Evolutionary conservation across 75 land plant species (phyloP), one percentile per base, ranked within the genome.

Genomic region (Cryptomeria japonica): DNA sequence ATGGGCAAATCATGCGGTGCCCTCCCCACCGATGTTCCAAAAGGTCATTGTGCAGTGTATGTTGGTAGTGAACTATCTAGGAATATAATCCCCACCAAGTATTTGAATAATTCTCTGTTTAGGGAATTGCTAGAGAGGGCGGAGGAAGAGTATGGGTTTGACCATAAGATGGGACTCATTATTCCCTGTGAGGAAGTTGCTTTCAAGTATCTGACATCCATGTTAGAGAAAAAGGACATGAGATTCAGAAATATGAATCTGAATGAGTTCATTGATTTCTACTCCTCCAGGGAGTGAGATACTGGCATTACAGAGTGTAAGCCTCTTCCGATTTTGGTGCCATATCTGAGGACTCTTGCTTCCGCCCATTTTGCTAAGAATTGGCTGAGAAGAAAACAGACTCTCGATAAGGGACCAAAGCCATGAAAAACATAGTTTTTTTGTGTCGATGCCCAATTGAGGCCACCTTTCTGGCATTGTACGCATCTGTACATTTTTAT

Each of bases 81-180:
- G 36, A 91, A 90, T 90, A 88, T 96, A 16, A 89, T 94, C 70
- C 91, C 93, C 13, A 92, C 94, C 2, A 85, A 89, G 11, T 88
- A 90, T 73, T 68, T 96, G 75, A 61, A 85, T 18, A 90, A 92
- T 84, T 93, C 93, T 47, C 87, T 90, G 83, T 93, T 96, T 39
- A 88, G 89, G 82, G 87, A 68, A 49, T 80, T 96, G 37, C 89
- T 96, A 53, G 72, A 73, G 9, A 89, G 85, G 80, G 93, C 96
- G 0, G 95, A 93, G 79, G 96, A 94, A 39, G 97, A 96, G 89
- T 92, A 91, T 58, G 96, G 96, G 1, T 96, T 94, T 42, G 90
- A 91, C 79, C 92, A 93, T 77, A 85, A 91, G 0, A 89, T 88
- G 90, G 89, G 86, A 7, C 92, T 94, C 39, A 89, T 90, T 25